phyloP scores from a whole-genome alignment of 129 eudicot species.

The Silybum marianum region DNA sequence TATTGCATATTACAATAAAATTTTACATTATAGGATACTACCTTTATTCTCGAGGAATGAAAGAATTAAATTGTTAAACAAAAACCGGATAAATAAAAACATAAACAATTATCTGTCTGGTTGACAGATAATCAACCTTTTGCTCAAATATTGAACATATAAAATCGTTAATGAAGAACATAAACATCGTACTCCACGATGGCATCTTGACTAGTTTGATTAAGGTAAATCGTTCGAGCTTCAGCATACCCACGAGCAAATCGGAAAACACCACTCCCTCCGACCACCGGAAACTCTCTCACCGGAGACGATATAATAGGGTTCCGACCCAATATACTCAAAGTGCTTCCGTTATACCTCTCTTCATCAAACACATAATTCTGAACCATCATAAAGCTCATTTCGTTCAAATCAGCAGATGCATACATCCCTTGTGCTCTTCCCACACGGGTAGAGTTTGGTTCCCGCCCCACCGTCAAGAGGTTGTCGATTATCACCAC shows the following conservation, averaged over 20 bases:
- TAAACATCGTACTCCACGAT: constrained; percentile 35
- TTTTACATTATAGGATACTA: too few relatives aligned
- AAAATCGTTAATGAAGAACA: constrained; percentile 28
- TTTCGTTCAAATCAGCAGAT: constrained; percentile 30
- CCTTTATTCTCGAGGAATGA: too few relatives aligned
- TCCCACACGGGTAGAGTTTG: constrained; percentile 36
- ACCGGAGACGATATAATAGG: constrained; percentile 9
- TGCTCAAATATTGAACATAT: neutral
- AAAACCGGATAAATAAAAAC: too few relatives aligned
- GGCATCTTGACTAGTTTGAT: constrained; percentile 30
- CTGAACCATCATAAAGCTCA: constrained; percentile 37
- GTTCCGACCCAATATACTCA: constrained; percentile 48
- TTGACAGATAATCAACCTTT: too few relatives aligned
- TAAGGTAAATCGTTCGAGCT: constrained; percentile 22
- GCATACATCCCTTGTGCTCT: constrained; percentile 47
- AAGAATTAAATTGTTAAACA: too few relatives aligned
- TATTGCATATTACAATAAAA: too few relatives aligned
- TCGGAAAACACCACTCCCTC: constrained; percentile 46
- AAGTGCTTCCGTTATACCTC: constrained; percentile 44
- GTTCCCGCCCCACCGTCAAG: constrained; percentile 33
- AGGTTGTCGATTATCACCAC: constrained; percentile 44
- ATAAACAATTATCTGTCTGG: too few relatives aligned
- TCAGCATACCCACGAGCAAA: constrained; percentile 44
- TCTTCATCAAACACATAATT: constrained; percentile 36
- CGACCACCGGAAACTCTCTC: constrained; percentile 49